Evolutionary conservation across 2,329 filamentous ascomycete species (phyloP).

Genomic region (Basipetospora chlamydospora): DNA sequence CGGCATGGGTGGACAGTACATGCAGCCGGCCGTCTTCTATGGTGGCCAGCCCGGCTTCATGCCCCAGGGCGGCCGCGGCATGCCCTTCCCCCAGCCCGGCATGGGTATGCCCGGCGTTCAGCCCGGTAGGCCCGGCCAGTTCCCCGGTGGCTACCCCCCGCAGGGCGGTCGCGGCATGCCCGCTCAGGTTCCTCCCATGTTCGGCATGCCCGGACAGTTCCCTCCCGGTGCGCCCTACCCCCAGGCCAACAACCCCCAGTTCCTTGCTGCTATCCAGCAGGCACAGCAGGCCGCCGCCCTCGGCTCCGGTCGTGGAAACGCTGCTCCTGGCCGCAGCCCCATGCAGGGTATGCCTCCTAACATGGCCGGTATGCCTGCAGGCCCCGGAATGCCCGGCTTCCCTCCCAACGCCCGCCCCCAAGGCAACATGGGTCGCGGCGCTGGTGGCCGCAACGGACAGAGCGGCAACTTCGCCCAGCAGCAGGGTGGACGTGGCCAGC

Average conservation of each 20-base stretch:
- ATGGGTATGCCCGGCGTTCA: slow-evolving; percentile 59
- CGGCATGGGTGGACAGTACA: slow-evolving; percentile 76
- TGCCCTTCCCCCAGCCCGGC: slow-evolving; percentile 50
- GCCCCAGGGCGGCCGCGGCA: slow-evolving; percentile 48
- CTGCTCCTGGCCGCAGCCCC: slow-evolving; percentile 53
- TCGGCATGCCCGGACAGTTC: slow-evolving; percentile 66
- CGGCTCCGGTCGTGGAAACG: slow-evolving; percentile 46
- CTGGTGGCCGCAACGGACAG: slow-evolving; percentile 25
- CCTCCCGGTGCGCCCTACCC: slow-evolving; percentile 62
- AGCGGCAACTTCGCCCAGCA: slow-evolving; percentile 24
- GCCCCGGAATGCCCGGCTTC: slow-evolving; percentile 40
- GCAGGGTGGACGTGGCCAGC: slow-evolving; percentile 33
- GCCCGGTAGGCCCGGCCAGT: slow-evolving; percentile 73
- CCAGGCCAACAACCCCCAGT: slow-evolving; percentile 66
- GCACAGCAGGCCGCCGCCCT: slow-evolving; percentile 44
- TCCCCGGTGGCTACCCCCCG: slow-evolving; percentile 68
- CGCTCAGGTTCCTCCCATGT: slow-evolving; percentile 79
- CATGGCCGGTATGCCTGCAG: slow-evolving; percentile 31
- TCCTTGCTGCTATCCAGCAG: slow-evolving; percentile 72
- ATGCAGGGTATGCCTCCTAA: slow-evolving; percentile 63
- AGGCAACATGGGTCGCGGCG: slow-evolving; percentile 32
- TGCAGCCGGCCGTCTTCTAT: slow-evolving; percentile 87
- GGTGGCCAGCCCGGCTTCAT: slow-evolving; percentile 61
- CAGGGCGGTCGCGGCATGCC: slow-evolving; percentile 78
- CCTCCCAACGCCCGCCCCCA: slow-evolving; percentile 41